phyloP scores from a whole-genome alignment of 2,329 filamentous ascomycete species.

The Fusarium burgessii region DNA sequence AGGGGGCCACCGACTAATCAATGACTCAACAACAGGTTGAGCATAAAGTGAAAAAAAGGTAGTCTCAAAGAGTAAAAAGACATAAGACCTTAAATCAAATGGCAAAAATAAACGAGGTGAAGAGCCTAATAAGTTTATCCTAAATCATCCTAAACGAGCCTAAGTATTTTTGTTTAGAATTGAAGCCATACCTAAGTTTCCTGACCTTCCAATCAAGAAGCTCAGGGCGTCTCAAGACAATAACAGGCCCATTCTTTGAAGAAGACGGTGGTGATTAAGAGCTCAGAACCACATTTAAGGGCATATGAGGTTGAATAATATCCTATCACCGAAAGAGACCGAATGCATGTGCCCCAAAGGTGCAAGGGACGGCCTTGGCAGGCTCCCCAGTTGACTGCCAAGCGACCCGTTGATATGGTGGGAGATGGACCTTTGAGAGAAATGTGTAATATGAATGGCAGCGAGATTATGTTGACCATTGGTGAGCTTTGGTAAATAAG shows the following conservation, averaged over 20 bases:
- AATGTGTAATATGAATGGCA: not conserved
- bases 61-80: not conserved
- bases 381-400: not conserved
- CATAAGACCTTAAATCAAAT: not conserved
- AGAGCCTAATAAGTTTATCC: too few relatives aligned
- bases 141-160: too few relatives aligned
- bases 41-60: not conserved
- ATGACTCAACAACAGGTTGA: not conserved
- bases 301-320: not conserved
- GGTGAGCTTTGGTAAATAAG: not conserved
- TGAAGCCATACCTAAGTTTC: too few relatives aligned
- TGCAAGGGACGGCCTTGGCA: constrained; percentile 1
- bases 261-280: too few relatives aligned
- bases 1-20: not conserved
- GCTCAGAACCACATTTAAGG: too few relatives aligned
- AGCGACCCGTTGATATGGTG: not conserved
- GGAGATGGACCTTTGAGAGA: not conserved
- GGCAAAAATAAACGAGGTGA: too few relatives aligned
- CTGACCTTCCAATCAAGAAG: too few relatives aligned
- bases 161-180: too few relatives aligned
- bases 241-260: too few relatives aligned
- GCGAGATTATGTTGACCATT: not conserved
- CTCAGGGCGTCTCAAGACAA: too few relatives aligned
- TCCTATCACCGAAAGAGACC: not conserved
- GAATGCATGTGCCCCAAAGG: not conserved